Conservation (phyloP, 345 rosid species). For the Eucalyptus erythrocorys region DNA sequence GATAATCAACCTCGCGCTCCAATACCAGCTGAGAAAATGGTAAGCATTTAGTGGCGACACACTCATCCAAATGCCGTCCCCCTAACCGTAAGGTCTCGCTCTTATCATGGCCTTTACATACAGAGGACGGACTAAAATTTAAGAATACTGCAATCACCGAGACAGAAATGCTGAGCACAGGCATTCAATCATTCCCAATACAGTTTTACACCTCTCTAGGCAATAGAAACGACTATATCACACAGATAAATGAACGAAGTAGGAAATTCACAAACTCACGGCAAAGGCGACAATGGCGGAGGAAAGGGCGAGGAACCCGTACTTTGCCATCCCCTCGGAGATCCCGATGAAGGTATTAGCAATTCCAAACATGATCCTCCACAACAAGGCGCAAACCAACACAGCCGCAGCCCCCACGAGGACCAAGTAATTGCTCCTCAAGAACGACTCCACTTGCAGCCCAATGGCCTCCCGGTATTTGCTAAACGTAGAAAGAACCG, state of each 20-base stretch:
- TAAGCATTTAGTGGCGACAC: neutral
- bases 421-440: slow-evolving; percentile 55
- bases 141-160: neutral
- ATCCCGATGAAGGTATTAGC: slow-evolving; percentile 77
- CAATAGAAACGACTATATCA: neutral
- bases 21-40: neutral
- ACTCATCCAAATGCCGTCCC: neutral
- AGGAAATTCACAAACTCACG: slow-evolving; percentile 31
- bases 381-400: slow-evolving; percentile 49
- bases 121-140: neutral
- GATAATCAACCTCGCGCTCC: neutral
- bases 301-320: slow-evolving; percentile 92
- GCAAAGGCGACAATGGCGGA: slow-evolving; percentile 79
- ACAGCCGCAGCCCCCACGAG: slow-evolving; percentile 64
- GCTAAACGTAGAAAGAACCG: slow-evolving; percentile 38
- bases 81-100: neutral
- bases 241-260: neutral
- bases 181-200: neutral
- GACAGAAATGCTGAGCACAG: neutral
- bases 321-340: slow-evolving; percentile 94
- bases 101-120: neutral
- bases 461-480: slow-evolving; percentile 64
- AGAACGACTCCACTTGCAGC: slow-evolving; percentile 71
- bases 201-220: neutral
- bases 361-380: slow-evolving; percentile 89